Evolutionary conservation across 148 eudicot genomes (phyloP).

Genomic region (Chenopodium album): DNA sequence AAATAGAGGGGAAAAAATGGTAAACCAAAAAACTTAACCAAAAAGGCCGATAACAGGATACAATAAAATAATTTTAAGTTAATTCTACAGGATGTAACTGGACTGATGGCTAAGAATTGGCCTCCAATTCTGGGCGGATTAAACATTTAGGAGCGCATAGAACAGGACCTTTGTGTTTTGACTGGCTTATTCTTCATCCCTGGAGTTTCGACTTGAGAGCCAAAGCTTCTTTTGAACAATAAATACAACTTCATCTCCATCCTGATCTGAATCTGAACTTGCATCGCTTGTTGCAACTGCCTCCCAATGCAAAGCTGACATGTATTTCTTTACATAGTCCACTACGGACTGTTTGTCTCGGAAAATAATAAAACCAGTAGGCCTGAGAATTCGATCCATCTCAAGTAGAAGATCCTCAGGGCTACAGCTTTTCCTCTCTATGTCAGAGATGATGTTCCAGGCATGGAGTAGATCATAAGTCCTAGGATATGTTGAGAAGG

Average conservation of each 20-base stretch:
- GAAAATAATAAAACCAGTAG: constrained; percentile 79
- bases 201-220: constrained; percentile 65
- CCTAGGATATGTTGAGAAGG: constrained; percentile 96
- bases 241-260: constrained; percentile 67
- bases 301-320: constrained; percentile 91
- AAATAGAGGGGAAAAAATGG: constrained; percentile 1
- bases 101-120: constrained; percentile 10
- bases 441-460: constrained; percentile 80
- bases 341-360: constrained; percentile 70
- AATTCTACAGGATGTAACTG: constrained; percentile 19
- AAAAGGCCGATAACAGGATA: constrained; percentile 23
- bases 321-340: constrained; percentile 71
- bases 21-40: constrained; percentile 17
- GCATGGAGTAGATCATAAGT: constrained; percentile 98
- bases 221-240: constrained; percentile 82
- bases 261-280: constrained; percentile 52
- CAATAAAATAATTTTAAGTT: constrained; percentile 14
- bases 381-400: constrained; percentile 90
- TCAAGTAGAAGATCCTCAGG: constrained; percentile 86
- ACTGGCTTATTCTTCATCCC: constrained; percentile 49
- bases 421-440: constrained; percentile 88
- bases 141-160: neutral
- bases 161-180: neutral
- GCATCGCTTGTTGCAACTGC: constrained; percentile 59
- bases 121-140: constrained; percentile 25